These are phyloP conservation scores for Eucalyptus marginata DNA, from an alignment of 345 rosid genomes.

Conservation along the genomic window DNA sequence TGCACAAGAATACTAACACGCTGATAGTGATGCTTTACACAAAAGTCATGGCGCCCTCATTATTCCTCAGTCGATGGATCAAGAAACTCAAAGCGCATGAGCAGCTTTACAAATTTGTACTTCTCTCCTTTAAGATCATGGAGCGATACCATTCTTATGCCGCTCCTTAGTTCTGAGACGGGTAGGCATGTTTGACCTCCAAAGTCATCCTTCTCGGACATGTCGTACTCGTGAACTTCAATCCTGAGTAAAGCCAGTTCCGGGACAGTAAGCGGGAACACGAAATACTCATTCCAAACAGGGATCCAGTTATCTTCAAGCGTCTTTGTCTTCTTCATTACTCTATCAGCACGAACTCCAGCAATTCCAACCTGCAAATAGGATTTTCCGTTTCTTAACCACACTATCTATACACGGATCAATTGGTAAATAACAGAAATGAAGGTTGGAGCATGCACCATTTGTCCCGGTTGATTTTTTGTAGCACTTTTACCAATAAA, in stretches of 20 bases:
- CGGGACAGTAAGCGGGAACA: conserved; percentile 80
- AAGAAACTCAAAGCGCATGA: conserved; percentile 57
- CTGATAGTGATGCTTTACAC: neutral
- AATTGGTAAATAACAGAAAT: neutral
- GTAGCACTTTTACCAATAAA: neutral
- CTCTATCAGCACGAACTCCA: conserved; percentile 65
- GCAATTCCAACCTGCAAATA: conserved; percentile 63
- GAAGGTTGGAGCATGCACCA: neutral
- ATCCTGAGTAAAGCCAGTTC: conserved; percentile 69
- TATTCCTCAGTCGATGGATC: neutral
- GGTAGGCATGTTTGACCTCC: conserved; percentile 91
- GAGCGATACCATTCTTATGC: conserved; percentile 66
- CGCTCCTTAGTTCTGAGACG: conserved; percentile 51
- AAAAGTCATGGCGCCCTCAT: neutral
- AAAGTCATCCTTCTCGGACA: conserved; percentile 86
- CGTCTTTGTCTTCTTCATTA: conserved; percentile 65
- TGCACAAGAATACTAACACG: neutral
- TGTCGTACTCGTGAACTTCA: conserved; percentile 87
- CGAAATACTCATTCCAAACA: conserved; percentile 69
- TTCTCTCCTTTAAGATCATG: conserved; percentile 31
- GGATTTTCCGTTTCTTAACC: neutral
- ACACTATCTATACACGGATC: neutral
- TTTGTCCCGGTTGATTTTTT: neutral
- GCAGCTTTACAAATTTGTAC: conserved; percentile 67
- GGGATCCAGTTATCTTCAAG: conserved; percentile 80